Base-by-base conservation (phyloP, 2,329 filamentous ascomycete genomes). In the Byssochlamys sp. region DNA sequence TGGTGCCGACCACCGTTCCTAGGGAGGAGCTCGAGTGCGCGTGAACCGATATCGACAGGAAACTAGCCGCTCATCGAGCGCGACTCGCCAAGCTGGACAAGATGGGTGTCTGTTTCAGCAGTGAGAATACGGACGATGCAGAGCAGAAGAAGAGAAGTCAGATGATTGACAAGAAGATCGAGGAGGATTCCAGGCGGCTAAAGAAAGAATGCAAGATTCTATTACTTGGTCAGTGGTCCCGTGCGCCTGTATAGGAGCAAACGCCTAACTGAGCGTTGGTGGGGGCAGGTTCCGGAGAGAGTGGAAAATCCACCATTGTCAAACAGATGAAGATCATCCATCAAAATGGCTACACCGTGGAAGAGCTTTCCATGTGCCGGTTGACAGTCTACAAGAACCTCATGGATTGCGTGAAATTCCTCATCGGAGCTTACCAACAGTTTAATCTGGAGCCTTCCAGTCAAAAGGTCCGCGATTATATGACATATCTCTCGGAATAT, bases 301-400 rank as follows among this genome's bases (percentile, higher is more conserved):
- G 92, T 75, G 94, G 94, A 65, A 99, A 99, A 77, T 97, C 94
- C 58, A 99, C 94, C 9, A 97, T 99, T 68, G 94, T 99, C 66
- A 99, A 99, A 77, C 94, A 99, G 81, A 99, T 99, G 94, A 99
- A 97, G 78, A 99, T 99, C 67, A 97, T 99, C 70, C 94, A 99
- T 71, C 88, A 97, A 68, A 96, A 96, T 77, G 94, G 94, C 60
- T 99, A 99, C 76, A 91, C 90, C 10, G 85, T 90, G 65, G 92
- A 97, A 67, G 94, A 99, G 75, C 81, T 97, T 54, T 88, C 88
- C 68, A 87, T 96, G 71, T 97, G 97, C 78, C 88, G 94, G 59
- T 84, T 95, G 61, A 97, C 94, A 33, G 91, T 99, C 60, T 99
- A 95, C 80, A 99, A 99, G 78, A 99, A 99, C 73, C 81, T 99